These are phyloP conservation scores for Epichloe glyceriae DNA, from an alignment of 2,329 filamentous ascomycete species.

Conservation along the genomic window DNA sequence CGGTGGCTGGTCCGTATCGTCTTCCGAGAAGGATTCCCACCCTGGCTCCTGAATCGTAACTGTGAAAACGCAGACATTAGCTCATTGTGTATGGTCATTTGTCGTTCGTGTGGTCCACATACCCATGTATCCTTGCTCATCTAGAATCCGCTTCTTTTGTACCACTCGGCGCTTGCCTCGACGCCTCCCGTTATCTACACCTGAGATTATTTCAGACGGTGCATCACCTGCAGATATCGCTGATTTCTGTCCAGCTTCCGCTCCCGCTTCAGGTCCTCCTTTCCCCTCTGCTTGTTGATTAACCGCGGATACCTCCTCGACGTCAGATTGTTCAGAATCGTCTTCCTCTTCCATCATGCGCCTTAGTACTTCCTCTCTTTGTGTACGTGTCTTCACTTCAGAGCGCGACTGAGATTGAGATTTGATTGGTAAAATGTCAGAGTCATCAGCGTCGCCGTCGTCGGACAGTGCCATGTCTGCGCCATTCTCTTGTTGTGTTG, in stretches of 20 bases:
- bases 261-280: constrained; percentile 17
- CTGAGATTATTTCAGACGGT: constrained; percentile 39
- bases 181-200: constrained; percentile 45
- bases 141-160: constrained; percentile 77
- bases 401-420: constrained; percentile 13
- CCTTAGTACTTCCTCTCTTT: constrained; percentile 26
- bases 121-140: constrained; percentile 85
- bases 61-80: constrained; percentile 21
- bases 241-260: constrained; percentile 19
- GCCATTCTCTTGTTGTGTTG: constrained; percentile 19
- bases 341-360: constrained; percentile 37
- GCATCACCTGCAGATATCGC: constrained; percentile 28
- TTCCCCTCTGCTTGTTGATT: constrained; percentile 28
- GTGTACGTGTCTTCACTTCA: constrained; percentile 17
- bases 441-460: constrained; percentile 28
- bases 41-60: constrained; percentile 74
- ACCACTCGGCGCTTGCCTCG: constrained; percentile 68
- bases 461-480: constrained; percentile 21
- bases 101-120: constrained; percentile 22
- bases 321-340: constrained; percentile 37
- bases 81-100: neutral
- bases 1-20: constrained; percentile 48
- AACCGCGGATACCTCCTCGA: constrained; percentile 23
- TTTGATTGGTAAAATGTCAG: constrained; percentile 18
- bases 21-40: constrained; percentile 92